Base-by-base conservation (phyloP, 2,329 filamentous ascomycete genomes). In the Bimuria novae-zelandiae region DNA sequence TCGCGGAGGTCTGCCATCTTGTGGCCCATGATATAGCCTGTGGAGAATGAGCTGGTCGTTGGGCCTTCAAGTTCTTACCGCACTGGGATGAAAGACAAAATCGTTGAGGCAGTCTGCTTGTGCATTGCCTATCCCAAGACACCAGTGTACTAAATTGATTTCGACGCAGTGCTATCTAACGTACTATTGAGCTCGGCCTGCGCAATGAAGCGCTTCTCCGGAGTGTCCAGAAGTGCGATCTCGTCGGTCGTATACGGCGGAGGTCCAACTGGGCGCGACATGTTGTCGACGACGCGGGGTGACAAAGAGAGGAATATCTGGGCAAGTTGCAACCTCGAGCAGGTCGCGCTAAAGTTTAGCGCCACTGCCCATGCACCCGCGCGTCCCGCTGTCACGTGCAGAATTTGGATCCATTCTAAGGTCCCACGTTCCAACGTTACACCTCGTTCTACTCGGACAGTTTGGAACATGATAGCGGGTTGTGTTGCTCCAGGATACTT, bases 161-260 rank as follows among this genome's bases (percentile, higher is more conserved):
- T 17, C 5, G 33, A 36, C 33, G 14, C 33, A 17, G 14, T 16
- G 33, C 44, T 60, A 36, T 59, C 56, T 33, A 52, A 64, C 65
- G 23, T 66, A 68, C 67, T 68, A 41, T 51, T 57, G n/a, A 67
- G 46, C 48, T 66, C 65, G 35, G 67, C 65, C 37, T 49, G 49
- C 7, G 67, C 67, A 44, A 60, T 57, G 41, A 61, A 40, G 25
- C 53, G 49, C 33, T 63, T 63, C 29, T 58, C 53, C 8, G 56
- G 55, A 10, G 60, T 62, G 36, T 57, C 60, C 45, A 69, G 63
- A 11, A 60, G 56, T n/a, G 52, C 52, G 39, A 69, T 61, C 39
- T 66, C 61, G 33, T 65, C 63, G 14, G 49, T 49, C 1, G 64
- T 64, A 22, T 69, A 68, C 22, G 65, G 65, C 3, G 66, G 66